phyloP scores from a whole-genome alignment of 106 monocot species.

The Acanthochlamys bracteata region DNA sequence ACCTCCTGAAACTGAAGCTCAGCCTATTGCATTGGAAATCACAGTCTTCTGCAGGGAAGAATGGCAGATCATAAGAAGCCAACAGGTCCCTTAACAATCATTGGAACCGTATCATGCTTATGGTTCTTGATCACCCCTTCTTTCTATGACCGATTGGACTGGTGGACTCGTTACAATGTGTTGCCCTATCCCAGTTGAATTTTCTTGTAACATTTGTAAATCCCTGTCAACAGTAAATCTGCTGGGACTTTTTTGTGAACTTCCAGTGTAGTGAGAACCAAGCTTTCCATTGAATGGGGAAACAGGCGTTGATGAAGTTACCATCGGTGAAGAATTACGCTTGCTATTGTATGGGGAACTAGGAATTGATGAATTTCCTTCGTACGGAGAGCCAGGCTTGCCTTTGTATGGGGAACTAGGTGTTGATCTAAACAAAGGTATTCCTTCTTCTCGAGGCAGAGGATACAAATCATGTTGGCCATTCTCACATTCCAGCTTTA shows the following conservation, averaged over 20 bases:
- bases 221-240: conserved; percentile 18
- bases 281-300: conserved; percentile 27
- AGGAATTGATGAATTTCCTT: conserved; percentile 18
- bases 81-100: no score
- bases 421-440: conserved; percentile 27
- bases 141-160: conserved; percentile 15
- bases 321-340: neutral
- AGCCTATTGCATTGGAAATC: no score
- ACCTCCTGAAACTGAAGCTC: no score
- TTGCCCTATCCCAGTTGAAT: conserved; percentile 1
- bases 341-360: conserved; percentile 33
- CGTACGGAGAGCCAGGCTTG: neutral
- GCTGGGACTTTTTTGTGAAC: conserved; percentile 16
- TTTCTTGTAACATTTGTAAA: conserved; percentile 15
- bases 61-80: no score
- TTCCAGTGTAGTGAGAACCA: neutral
- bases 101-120: neutral
- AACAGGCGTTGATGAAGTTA: conserved; percentile 17
- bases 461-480: conserved; percentile 11
- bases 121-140: conserved; percentile 7
- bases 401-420: conserved; percentile 37
- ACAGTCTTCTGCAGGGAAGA: no score
- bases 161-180: conserved; percentile 23
- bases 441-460: conserved; percentile 27
- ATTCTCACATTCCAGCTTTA: conserved; percentile 7